phyloP scores from a whole-genome alignment of 768 basidiomycete genomes.

The Termitomyces titanicus region DNA sequence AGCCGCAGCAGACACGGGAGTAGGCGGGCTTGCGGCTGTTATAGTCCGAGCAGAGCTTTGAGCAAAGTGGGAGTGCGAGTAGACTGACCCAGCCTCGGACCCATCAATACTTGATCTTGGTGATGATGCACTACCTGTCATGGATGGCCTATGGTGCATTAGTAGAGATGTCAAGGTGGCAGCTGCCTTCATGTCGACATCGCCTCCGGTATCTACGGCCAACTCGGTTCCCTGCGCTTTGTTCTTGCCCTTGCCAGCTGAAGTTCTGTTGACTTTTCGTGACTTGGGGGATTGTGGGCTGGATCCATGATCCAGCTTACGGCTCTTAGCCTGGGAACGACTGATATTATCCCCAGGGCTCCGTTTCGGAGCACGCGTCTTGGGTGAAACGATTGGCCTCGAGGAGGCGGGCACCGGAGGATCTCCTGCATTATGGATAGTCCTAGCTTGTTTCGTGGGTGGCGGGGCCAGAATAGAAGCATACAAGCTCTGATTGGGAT shows the following conservation, averaged over 20 bases:
- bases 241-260: constrained; percentile 46
- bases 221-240: constrained; percentile 26
- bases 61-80: constrained; percentile 60
- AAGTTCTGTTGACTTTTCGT: constrained; percentile 37
- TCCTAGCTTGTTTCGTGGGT: constrained; percentile 71
- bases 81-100: constrained; percentile 60
- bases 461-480: constrained; percentile 74
- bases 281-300: constrained; percentile 36
- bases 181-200: constrained; percentile 80
- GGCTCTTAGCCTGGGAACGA: constrained; percentile 42
- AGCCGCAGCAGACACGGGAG: constrained; percentile 38
- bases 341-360: constrained; percentile 45
- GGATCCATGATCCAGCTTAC: constrained; percentile 24
- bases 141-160: constrained; percentile 60
- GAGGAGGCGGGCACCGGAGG: constrained; percentile 59
- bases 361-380: constrained; percentile 37
- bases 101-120: constrained; percentile 72
- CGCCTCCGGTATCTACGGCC: constrained; percentile 43
- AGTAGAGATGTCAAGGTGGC: constrained; percentile 74
- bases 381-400: constrained; percentile 42
- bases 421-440: constrained; percentile 71
- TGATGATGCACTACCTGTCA: constrained; percentile 56
- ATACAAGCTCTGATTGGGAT: constrained; percentile 59
- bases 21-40: constrained; percentile 34
- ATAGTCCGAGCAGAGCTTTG: constrained; percentile 63